phyloP scores from a whole-genome alignment of 805 yeast species.

The Lachancea waltii region DNA sequence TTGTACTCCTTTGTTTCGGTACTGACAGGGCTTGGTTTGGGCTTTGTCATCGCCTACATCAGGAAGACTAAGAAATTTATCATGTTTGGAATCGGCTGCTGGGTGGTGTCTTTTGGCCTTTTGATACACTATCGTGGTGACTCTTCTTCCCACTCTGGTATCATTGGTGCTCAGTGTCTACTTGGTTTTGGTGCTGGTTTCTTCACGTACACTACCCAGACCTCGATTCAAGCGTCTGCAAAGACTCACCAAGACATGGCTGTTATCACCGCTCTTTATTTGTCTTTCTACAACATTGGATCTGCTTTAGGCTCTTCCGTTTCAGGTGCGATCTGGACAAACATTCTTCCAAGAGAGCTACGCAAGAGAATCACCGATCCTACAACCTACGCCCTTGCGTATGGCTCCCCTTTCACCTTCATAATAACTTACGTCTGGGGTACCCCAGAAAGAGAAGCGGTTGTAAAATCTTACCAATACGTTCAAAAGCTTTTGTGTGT shows the following conservation, averaged over 20 bases:
- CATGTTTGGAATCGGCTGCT: constrained; percentile 48
- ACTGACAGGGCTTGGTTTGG: constrained; percentile 51
- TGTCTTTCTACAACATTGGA: constrained; percentile 56
- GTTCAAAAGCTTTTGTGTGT: constrained; percentile 50
- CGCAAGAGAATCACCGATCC: constrained; percentile 31
- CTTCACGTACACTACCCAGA: constrained; percentile 59
- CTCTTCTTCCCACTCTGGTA: constrained; percentile 43
- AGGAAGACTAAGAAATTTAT: constrained; percentile 55
- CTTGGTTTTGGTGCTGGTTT: constrained; percentile 72
- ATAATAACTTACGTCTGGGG: constrained; percentile 48
- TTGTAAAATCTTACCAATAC: constrained; percentile 49
- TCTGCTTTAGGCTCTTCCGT: constrained; percentile 56
- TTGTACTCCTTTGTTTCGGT: constrained; percentile 62
- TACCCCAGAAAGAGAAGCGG: constrained; percentile 46
- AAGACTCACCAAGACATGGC: constrained; percentile 58
- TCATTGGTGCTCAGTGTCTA: constrained; percentile 58
- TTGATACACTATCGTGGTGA: constrained; percentile 50
- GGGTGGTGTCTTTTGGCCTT: constrained; percentile 57
- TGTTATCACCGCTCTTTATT: constrained; percentile 48
- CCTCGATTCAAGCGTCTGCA: constrained; percentile 51
- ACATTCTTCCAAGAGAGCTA: constrained; percentile 42
- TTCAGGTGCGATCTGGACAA: constrained; percentile 69
- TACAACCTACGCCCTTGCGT: constrained; percentile 37
- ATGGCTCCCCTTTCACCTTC: constrained; percentile 46
- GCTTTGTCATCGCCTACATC: constrained; percentile 43